Base-by-base conservation (phyloP, 1,139 yeast species). In the Blastobotrys arbuscula region DNA sequence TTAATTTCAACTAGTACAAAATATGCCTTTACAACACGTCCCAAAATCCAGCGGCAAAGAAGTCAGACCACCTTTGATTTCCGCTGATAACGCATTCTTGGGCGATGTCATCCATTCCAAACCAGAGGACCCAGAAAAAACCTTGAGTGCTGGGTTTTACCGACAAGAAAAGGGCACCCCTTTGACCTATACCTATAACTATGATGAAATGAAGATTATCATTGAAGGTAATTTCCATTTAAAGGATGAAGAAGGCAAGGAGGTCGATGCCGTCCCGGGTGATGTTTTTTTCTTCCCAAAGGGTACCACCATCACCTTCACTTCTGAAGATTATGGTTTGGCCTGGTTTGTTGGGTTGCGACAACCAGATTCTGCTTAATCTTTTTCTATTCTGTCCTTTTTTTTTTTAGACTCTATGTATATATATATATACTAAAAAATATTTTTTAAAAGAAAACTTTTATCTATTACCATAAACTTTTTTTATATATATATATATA, bases 131-230 rank as follows among this genome's bases (percentile, higher is more conserved):
- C 68, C 71, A 48, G 85, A 78, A 42, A 65, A 78, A 59, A 79
- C 79, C 60, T 77, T 82, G 53, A 66, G 81, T 15, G 73, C 82
- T 63, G 88, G 88, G 40, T 81, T 82, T 69, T 82, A 77, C 74
- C 76, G 73, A 60, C 86, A 81, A 68, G 82, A 79, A 63, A 70
- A 72, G 54, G 87, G 87, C 51, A 81, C 78, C 61, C 77, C 83
- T 45, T 75, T 82, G 60, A 84, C 77, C 21, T 82, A 81, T 73
- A 68, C 71, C 49, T 82, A 82, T 67, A 70, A 70, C 61, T 82
- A 81, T 65, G 87, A 82, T 61, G 88, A 82, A 69, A 80, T 79
- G 84, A 82, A 82, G 68, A 73, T 82, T 59, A 74, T 81, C 61
- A 69, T 81, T 56, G 84, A 80, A 62, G 87, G 87, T 54, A 81